Conservation (phyloP, 805 yeast genomes). For the Zygotorulaspora danielsina region DNA sequence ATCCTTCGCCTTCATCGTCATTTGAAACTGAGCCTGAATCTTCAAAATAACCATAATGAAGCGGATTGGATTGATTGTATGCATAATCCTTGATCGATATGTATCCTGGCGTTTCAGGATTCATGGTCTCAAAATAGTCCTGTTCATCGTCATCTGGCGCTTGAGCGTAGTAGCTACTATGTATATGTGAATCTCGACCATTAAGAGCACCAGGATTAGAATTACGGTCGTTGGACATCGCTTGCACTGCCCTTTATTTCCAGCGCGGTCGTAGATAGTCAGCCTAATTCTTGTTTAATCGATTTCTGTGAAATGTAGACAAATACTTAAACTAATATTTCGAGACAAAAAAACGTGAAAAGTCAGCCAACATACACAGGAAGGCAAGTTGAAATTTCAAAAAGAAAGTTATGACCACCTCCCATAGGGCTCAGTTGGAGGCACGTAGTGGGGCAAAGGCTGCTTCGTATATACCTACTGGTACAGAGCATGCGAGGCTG, state of each 20-base stretch:
- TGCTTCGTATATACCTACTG: slow-evolving; percentile 38
- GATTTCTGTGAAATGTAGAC: too few species aligned
- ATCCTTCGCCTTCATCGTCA: slow-evolving; percentile 26
- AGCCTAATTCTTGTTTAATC: too few species aligned
- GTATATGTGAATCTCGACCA: background rate
- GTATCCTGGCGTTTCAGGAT: slow-evolving; percentile 25
- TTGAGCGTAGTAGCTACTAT: slow-evolving; percentile 5
- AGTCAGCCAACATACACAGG: too few species aligned
- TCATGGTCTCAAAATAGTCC: slow-evolving; percentile 8
- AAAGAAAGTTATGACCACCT: slow-evolving; percentile 50
- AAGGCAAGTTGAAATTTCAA: background rate
- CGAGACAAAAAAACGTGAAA: too few species aligned
- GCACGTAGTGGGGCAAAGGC: slow-evolving; percentile 52
- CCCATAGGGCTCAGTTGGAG: slow-evolving; percentile 66
- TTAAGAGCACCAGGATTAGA: background rate
- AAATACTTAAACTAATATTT: too few species aligned
- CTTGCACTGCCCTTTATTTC: background rate
- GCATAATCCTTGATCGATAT: slow-evolving; percentile 78
- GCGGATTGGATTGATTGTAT: slow-evolving; percentile 62
- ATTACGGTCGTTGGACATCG: background rate
- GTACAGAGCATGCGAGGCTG: slow-evolving; percentile 49
- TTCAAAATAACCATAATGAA: slow-evolving; percentile 57
- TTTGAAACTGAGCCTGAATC: slow-evolving; percentile 15
- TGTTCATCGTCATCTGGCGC: slow-evolving; percentile 16
- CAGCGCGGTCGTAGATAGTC: too few species aligned